phyloP scores from a whole-genome alignment of 2,329 filamentous ascomycete genomes.

The Sclerotiophoma versabilis region DNA sequence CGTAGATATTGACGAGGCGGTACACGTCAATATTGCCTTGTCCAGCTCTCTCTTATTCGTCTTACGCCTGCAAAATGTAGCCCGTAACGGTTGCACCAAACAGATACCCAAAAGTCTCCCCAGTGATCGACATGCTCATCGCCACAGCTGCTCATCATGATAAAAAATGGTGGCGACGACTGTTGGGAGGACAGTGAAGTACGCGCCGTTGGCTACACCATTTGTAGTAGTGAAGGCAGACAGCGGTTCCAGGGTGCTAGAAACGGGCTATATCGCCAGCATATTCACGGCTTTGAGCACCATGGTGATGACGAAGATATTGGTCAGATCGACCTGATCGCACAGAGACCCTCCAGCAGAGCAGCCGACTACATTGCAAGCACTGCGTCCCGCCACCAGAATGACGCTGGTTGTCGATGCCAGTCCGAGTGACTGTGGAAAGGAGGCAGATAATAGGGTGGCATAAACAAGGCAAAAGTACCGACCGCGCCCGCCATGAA shows the following conservation, averaged over 20 bases:
- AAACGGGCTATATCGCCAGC: slow-evolving; percentile 42
- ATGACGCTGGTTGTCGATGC: slow-evolving; percentile 31
- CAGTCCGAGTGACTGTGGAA: slow-evolving; percentile 34
- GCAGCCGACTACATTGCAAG: slow-evolving; percentile 35
- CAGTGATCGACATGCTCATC: slow-evolving; percentile 38
- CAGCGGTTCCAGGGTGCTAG: slow-evolving; percentile 30
- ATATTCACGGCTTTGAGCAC: slow-evolving; percentile 36
- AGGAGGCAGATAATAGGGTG: slow-evolving; percentile 37
- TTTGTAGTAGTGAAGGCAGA: slow-evolving; percentile 35
- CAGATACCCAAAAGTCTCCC: slow-evolving; percentile 35
- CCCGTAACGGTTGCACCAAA: slow-evolving; percentile 39
- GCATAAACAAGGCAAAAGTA: slow-evolving; percentile 38
- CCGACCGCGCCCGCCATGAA: slow-evolving; percentile 34
- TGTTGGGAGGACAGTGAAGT: slow-evolving; percentile 38
- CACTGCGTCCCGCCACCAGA: slow-evolving; percentile 37
- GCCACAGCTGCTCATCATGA: slow-evolving; percentile 34
- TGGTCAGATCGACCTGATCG: slow-evolving; percentile 41
- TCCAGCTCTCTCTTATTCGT: slow-evolving; percentile 21
- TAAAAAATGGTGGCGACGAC: slow-evolving; percentile 38
- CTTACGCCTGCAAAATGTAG: slow-evolving; percentile 35
- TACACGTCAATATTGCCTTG: slow-evolving; percentile 27
- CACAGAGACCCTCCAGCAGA: slow-evolving; percentile 36
- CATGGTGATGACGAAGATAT: slow-evolving; percentile 39
- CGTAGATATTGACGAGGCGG: slow-evolving; percentile 40
- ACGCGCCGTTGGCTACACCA: slow-evolving; percentile 38